Conservation (phyloP, 2,329 filamentous ascomycete species). For the Colletotrichum spaethianum region DNA sequence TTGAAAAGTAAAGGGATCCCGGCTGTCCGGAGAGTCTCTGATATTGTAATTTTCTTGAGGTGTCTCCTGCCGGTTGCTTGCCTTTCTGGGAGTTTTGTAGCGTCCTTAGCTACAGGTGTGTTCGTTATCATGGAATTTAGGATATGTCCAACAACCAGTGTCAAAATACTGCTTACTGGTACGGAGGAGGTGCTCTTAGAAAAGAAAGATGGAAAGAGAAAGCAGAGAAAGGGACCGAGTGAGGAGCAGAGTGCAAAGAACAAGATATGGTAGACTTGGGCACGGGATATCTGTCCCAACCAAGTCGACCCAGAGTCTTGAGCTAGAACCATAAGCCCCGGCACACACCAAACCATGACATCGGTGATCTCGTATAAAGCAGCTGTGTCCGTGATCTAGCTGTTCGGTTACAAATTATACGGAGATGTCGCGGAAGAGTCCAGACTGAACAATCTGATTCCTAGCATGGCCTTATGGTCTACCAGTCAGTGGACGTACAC, state of each 20-base stretch:
- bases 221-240: background rate
- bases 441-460: background rate
- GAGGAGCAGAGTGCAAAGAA: background rate
- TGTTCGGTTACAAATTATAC: background rate
- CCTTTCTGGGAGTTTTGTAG: background rate
- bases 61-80: background rate
- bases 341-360: background rate
- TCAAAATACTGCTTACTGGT: background rate
- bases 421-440: background rate
- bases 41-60: no score
- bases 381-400: background rate
- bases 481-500: background rate
- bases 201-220: background rate
- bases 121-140: background rate
- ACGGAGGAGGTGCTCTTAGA: background rate
- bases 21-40: no score
- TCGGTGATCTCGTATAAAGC: background rate
- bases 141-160: background rate
- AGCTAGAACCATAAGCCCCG: background rate
- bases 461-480: background rate
- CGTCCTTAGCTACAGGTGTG: background rate
- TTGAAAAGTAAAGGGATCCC: no score
- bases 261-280: background rate
- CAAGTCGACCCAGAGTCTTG: background rate
- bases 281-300: background rate